Percentiles rank a stretch among this genome's conserved stretches.
Conservation (phyloP, 768 basidiomycete genomes). For the Pseudohyphozyma bogoriensis region DNA sequence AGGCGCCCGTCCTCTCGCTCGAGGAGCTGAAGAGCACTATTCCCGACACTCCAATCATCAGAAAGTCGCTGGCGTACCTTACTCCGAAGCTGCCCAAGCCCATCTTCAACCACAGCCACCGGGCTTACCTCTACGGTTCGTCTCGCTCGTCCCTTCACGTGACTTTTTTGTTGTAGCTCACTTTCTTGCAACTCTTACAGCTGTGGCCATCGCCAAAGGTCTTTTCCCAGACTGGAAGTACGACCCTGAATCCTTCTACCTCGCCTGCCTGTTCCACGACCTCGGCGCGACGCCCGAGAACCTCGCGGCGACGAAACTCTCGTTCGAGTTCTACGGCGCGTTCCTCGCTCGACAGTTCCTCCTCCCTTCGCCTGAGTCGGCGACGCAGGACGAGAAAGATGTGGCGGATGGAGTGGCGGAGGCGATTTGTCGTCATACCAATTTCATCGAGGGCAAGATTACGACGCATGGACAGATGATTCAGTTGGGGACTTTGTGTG, state of each 20-base stretch:
- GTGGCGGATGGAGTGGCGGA: constrained; percentile 50
- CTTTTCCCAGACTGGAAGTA: constrained; percentile 48
- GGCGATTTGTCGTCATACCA: constrained; percentile 38
- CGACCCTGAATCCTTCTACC: constrained; percentile 47
- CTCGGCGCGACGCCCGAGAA: constrained; percentile 43
- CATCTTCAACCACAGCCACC: constrained; percentile 47
- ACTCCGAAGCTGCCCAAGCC: constrained; percentile 42
- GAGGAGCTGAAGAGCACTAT: constrained; percentile 44
- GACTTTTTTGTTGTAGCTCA: too few relatives aligned
- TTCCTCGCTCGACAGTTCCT: constrained; percentile 49
- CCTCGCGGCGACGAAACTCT: constrained; percentile 43
- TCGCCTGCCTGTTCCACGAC: constrained; percentile 49
- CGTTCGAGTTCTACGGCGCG: constrained; percentile 51
- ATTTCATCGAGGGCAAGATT: constrained; percentile 43
- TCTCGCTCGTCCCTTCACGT: neutral
- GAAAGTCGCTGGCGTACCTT: constrained; percentile 42
- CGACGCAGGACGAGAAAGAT: constrained; percentile 38
- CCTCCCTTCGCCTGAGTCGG: constrained; percentile 32
- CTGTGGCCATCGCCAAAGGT: constrained; percentile 44
- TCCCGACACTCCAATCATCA: constrained; percentile 43
- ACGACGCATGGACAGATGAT: constrained; percentile 47
- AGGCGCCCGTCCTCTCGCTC: constrained; percentile 43
- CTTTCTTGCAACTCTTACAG: constrained; percentile 31
- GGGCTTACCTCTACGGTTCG: constrained; percentile 48
- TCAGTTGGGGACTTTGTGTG: constrained; percentile 43